Evolutionary conservation across 108 stramenopile genomes (phyloP), one percentile per base, ranked within the genome.

Genomic region (Epipyxis sp.): DNA sequence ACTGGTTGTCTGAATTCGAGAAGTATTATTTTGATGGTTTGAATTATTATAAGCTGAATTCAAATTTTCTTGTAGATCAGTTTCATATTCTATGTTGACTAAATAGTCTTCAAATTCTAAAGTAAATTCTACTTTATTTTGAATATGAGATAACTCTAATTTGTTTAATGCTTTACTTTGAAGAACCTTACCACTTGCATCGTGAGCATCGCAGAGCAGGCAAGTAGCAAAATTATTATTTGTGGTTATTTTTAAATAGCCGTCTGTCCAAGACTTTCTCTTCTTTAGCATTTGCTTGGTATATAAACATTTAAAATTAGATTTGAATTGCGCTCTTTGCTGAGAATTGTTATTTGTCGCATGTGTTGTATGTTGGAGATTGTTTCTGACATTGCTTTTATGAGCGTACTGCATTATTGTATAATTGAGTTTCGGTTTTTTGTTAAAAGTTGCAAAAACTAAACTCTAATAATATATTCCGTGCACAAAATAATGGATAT

Each of bases 201-300:
- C 61, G 3, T 65, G 10, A 32, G 61, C 61, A 37, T 65, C 61
- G 3, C 20, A 65, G 30, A 65, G 34, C 25, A 6, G 3, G 6
- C 10, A 6, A 37, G 34, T 13, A 32, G 3, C 20, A 6, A 37
- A 13, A 32, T 25, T 25, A 32, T 37, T 37, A 32, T 29, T 35
- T 3, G 25, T 29, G 34, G 35, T 6, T 6, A 65, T 37, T 32
- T 65, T 65, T 37, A 65, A 29, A 6, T 32, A 32, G 6, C 61
- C 61, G 34, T 65, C 61, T 65, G 27, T 10, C 61, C 61, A 65
- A 10, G 35, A 6, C 25, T 65, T 65, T 6, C 35, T 3, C 61
- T 65, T 65, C 61, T 37, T 65, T 6, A 29, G 10, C 6, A 65
- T 65, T 65, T 65, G 61, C 10, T 65, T 65, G 6, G 61, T 65